phyloP scores from a whole-genome alignment of 345 rosid genomes.

The Pistacia vera region DNA sequence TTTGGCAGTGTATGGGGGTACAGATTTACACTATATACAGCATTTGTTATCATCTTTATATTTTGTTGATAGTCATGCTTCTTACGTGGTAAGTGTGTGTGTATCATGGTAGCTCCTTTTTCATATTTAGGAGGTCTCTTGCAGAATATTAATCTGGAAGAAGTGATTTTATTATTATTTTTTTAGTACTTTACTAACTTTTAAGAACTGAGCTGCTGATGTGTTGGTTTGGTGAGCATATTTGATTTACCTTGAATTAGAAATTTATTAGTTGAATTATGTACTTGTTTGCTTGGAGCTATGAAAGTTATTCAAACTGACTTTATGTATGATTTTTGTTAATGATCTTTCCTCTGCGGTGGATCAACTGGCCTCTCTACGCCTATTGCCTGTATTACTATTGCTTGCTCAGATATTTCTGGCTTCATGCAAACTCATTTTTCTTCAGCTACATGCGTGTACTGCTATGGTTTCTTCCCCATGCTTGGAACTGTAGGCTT shows the following conservation, averaged over 20 bases:
- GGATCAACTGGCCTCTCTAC: slow-evolving; percentile 51
- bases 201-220: too few species aligned
- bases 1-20: slow-evolving; percentile 68
- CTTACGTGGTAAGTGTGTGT: slow-evolving; percentile 17
- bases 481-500: slow-evolving; percentile 60
- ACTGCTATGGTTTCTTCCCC: slow-evolving; percentile 54
- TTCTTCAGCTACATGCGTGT: slow-evolving; percentile 59
- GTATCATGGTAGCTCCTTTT: too few species aligned
- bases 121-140: too few species aligned
- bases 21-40: slow-evolving; percentile 61
- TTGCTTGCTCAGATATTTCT: slow-evolving; percentile 49
- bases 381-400: slow-evolving; percentile 54
- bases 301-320: background rate
- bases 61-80: slow-evolving; percentile 57
- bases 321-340: background rate
- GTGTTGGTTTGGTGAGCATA: too few species aligned
- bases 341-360: slow-evolving; percentile 54
- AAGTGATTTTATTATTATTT: too few species aligned
- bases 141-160: too few species aligned
- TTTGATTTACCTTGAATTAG: too few species aligned
- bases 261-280: too few species aligned
- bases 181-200: too few species aligned
- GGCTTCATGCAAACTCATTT: slow-evolving; percentile 62
- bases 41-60: slow-evolving; percentile 57
- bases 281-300: background rate